Conservation (phyloP, 2,329 filamentous ascomycete genomes). For the Colletotrichum liriopes region DNA sequence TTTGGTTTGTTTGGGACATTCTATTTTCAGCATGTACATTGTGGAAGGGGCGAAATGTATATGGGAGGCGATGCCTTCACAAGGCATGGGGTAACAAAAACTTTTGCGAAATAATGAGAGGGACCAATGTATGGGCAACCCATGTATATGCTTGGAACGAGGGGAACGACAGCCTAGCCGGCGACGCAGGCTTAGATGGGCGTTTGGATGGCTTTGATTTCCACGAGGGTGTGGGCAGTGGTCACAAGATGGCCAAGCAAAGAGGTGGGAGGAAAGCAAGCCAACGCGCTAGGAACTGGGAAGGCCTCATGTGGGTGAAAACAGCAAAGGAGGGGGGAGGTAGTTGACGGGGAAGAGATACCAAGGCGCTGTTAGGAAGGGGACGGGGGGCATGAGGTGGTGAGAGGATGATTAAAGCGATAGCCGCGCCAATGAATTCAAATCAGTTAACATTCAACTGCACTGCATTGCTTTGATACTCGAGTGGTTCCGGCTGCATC, state of each 20-base stretch:
- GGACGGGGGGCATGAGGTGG: constrained; percentile 32
- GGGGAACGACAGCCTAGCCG: constrained; percentile 10
- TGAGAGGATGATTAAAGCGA: constrained; percentile 39
- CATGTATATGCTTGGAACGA: constrained; percentile 25
- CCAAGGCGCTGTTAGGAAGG: constrained; percentile 9
- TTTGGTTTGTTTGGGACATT: constrained; percentile 5
- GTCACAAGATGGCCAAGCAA: background rate
- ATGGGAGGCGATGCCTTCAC: background rate
- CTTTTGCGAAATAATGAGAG: constrained; percentile 23
- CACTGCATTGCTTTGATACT: background rate
- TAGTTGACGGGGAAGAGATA: background rate
- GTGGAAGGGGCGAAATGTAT: constrained; percentile 12
- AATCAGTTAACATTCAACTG: constrained; percentile 27
- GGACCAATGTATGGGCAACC: background rate
- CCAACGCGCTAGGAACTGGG: constrained; percentile 2
- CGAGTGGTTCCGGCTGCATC: background rate
- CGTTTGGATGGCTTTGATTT: constrained; percentile 10
- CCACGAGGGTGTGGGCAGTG: background rate
- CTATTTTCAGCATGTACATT: constrained; percentile 11
- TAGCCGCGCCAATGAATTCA: constrained; percentile 31
- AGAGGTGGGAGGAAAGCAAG: background rate
- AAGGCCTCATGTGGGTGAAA: constrained; percentile 27
- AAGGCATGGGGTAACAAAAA: constrained; percentile 3
- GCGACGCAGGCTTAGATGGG: constrained; percentile 27
- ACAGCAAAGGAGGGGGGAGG: background rate